Evolutionary conservation across 768 basidiomycete genomes (phyloP).

Genomic region (Suillus fuscotomentosus): DNA sequence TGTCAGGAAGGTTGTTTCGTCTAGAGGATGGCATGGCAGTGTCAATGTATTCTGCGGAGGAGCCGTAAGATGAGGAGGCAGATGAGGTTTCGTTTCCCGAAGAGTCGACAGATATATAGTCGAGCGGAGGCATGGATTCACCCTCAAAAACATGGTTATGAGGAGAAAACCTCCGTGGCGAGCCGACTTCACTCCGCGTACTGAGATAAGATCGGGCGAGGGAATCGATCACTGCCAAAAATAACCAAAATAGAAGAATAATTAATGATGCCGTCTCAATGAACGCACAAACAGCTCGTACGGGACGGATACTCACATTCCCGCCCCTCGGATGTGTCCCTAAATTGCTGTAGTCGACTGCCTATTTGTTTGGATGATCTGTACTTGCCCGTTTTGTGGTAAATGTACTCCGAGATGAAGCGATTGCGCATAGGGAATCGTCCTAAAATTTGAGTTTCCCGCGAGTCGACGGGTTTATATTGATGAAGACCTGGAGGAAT

Average conservation of each 20-base stretch:
- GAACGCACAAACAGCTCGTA: conserved; percentile 17
- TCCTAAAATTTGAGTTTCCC: conserved; percentile 70
- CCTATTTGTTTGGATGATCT: conserved; percentile 80
- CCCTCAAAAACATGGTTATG: conserved; percentile 14
- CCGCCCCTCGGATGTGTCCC: conserved; percentile 73
- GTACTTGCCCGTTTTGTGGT: conserved; percentile 62
- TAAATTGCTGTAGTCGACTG: conserved; percentile 74
- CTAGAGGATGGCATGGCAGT: conserved; percentile 22
- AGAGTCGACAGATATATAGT: conserved; percentile 24
- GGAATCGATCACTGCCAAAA: conserved; percentile 35
- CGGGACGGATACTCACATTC: conserved; percentile 47
- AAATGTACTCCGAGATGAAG: conserved; percentile 79
- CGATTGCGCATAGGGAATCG: conserved; percentile 79
- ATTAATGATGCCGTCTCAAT: conserved; percentile 25
- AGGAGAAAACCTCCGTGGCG: conserved; percentile 17
- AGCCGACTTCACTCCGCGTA: conserved; percentile 22
- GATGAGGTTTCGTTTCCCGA: conserved; percentile 16
- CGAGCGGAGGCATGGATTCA: conserved; percentile 16
- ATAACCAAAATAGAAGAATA: conserved; percentile 24
- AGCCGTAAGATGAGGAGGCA: conserved; percentile 15
- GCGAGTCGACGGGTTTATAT: conserved; percentile 71
- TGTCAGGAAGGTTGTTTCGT: conserved; percentile 19
- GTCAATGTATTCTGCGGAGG: conserved; percentile 5
- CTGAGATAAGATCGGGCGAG: conserved; percentile 32
- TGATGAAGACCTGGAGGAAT: conserved; percentile 54